These are phyloP conservation scores for Spatholobus suberectus DNA, from an alignment of 306 rosid species.

Conservation along the genomic window DNA sequence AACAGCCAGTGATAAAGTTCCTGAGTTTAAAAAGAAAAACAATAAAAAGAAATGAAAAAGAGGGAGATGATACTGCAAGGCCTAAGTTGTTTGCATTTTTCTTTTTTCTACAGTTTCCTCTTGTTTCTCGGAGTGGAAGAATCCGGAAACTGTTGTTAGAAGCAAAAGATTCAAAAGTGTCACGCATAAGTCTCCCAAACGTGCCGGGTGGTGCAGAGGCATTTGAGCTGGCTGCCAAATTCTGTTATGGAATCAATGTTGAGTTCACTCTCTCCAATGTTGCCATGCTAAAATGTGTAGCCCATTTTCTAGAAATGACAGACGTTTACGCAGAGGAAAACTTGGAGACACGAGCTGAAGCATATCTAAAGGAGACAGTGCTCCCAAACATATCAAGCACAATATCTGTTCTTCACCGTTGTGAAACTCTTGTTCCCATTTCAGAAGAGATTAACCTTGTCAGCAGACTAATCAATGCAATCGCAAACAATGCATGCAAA, in stretches of 20 bases:
- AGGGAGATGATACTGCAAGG: neutral
- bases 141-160: slow-evolving; percentile 79
- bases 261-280: slow-evolving; percentile 82
- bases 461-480: slow-evolving; percentile 76
- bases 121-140: slow-evolving; percentile 90
- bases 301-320: slow-evolving; percentile 88
- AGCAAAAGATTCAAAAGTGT: slow-evolving; percentile 81
- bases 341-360: slow-evolving; percentile 70
- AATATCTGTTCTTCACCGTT: slow-evolving; percentile 87
- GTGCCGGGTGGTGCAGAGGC: slow-evolving; percentile 94
- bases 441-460: slow-evolving; percentile 84
- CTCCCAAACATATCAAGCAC: slow-evolving; percentile 72
- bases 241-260: slow-evolving; percentile 79
- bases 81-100: slow-evolving; percentile 21
- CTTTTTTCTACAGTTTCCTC: slow-evolving; percentile 71
- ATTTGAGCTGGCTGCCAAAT: slow-evolving; percentile 89
- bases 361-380: slow-evolving; percentile 71
- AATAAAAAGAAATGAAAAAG: no score
- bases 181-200: slow-evolving; percentile 59
- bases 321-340: slow-evolving; percentile 85
- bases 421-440: slow-evolving; percentile 76
- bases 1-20: no score
- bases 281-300: slow-evolving; percentile 76
- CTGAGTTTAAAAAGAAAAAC: neutral
- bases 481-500: slow-evolving; percentile 89